Evolutionary conservation across 1,139 yeast species (phyloP).

Genomic region (Arxiozyma telluris): DNA sequence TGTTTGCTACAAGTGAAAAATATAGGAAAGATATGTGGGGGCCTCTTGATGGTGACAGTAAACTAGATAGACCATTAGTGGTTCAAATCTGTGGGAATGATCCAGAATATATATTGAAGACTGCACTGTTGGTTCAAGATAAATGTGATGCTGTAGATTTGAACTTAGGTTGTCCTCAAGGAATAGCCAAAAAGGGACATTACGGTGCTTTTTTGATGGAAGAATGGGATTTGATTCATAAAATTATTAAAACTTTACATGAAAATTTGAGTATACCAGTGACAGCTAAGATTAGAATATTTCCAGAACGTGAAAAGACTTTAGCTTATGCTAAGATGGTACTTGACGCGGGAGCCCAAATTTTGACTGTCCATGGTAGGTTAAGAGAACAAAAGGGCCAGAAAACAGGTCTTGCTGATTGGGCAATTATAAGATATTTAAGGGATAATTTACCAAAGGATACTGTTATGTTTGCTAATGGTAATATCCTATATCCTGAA

Average conservation of each 20-base stretch:
- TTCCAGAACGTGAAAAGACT: slow-evolving; percentile 76
- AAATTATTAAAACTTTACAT: slow-evolving; percentile 64
- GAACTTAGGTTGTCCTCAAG: slow-evolving; percentile 96
- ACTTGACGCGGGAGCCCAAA: slow-evolving; percentile 91
- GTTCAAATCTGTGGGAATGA: slow-evolving; percentile 97
- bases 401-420: slow-evolving; percentile 88
- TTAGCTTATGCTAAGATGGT: slow-evolving; percentile 85
- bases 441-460: slow-evolving; percentile 73
- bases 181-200: slow-evolving; percentile 88
- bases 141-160: slow-evolving; percentile 93
- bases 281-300: slow-evolving; percentile 91
- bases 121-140: slow-evolving; percentile 72
- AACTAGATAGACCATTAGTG: slow-evolving; percentile 67
- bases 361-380: slow-evolving; percentile 89
- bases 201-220: slow-evolving; percentile 97
- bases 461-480: slow-evolving; percentile 89
- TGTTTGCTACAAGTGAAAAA: slow-evolving; percentile 77
- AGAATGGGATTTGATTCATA: slow-evolving; percentile 80
- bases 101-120: slow-evolving; percentile 70
- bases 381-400: slow-evolving; percentile 98
- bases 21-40: slow-evolving; percentile 71
- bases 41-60: slow-evolving; percentile 60
- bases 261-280: slow-evolving; percentile 73
- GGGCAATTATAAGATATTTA: slow-evolving; percentile 68
- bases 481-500: slow-evolving; percentile 77